Evolutionary conservation across 495 filamentous ascomycete species (phyloP).

Genomic region (Aspergillus asperescens): DNA sequence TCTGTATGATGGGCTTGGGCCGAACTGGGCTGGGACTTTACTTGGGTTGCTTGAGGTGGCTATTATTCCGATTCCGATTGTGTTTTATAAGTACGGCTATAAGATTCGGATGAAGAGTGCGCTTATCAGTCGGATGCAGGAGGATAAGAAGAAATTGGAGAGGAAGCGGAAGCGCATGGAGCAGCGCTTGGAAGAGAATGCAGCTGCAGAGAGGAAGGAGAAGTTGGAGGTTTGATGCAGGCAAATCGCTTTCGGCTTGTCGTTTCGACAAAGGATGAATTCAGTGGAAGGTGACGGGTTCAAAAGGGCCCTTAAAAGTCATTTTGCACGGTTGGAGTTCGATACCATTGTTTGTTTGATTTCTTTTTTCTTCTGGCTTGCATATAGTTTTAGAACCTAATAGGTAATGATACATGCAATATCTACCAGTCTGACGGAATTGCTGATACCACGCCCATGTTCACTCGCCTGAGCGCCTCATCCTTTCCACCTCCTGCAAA

Average conservation of each 20-base stretch:
- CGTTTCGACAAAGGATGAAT: not conserved
- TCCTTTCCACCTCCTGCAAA: conserved; percentile 30
- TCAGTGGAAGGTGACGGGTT: not conserved
- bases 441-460: not conserved
- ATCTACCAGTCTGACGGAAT: too few relatives aligned
- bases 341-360: conserved; percentile 10
- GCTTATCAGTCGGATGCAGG: conserved; percentile 22
- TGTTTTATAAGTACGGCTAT: conserved; percentile 25
- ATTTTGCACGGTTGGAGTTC: conserved; percentile 7
- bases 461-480: not conserved
- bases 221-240: conserved; percentile 15
- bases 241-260: not conserved
- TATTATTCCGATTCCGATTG: conserved; percentile 23
- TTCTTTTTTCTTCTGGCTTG: too few relatives aligned
- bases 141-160: conserved; percentile 21
- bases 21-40: conserved; percentile 69
- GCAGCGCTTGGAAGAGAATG: conserved; percentile 12
- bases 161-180: conserved; percentile 17
- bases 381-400: conserved; percentile 1
- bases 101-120: conserved; percentile 20
- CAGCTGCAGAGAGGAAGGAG: conserved; percentile 6
- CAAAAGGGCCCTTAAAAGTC: conserved; percentile 10
- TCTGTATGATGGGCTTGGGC: conserved; percentile 61
- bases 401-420: conserved; percentile 6
- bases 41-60: conserved; percentile 22